Evolutionary conservation across 306 rosid species (phyloP).

Genomic region (Erythrophleum fordii): DNA sequence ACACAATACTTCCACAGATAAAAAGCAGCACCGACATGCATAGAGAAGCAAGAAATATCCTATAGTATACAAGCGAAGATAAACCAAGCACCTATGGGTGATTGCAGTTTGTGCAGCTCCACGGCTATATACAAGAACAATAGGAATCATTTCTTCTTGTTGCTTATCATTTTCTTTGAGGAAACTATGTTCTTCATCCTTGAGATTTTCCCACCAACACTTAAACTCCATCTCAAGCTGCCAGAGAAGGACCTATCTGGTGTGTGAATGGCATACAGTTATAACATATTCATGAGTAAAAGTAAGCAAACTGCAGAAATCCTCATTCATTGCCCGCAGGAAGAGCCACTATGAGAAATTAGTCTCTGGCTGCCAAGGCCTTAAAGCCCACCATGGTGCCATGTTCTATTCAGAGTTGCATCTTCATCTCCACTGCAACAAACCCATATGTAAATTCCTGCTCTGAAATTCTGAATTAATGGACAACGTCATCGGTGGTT

Average conservation of each 20-base stretch:
- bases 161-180: neutral
- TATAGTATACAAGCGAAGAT: neutral
- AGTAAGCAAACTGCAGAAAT: neutral
- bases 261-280: neutral
- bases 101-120: constrained; percentile 5
- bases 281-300: neutral
- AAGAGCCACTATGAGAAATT: neutral
- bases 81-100: neutral
- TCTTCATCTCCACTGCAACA: constrained; percentile 24
- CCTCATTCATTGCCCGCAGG: neutral
- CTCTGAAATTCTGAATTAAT: constrained; percentile 4
- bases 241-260: neutral
- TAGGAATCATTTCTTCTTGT: neutral
- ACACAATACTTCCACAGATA: neutral
- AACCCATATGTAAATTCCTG: constrained; percentile 28
- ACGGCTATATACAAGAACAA: neutral
- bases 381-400: constrained; percentile 33
- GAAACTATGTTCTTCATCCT: neutral
- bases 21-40: constrained; percentile 12
- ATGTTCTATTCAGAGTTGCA: constrained; percentile 18
- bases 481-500: neutral
- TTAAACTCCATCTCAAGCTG: neutral
- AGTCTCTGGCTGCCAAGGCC: constrained; percentile 23
- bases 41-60: constrained; percentile 1
- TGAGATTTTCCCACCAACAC: neutral